These are phyloP conservation scores for Metschnikowia shivogae DNA, from an alignment of 805 yeast species.

Conservation along the genomic window DNA sequence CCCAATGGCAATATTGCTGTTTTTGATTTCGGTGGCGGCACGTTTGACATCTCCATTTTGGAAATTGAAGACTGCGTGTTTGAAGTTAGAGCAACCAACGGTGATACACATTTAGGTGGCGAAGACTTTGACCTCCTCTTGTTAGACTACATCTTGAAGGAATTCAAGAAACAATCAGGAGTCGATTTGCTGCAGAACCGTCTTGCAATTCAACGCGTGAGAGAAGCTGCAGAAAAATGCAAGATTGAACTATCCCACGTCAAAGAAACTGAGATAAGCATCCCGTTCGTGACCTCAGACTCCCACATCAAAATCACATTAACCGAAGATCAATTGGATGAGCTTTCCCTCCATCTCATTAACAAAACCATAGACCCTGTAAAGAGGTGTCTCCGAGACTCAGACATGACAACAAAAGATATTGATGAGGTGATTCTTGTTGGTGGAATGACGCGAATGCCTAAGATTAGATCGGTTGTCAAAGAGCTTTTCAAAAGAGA, in stretches of 20 bases:
- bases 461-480: conserved; percentile 64
- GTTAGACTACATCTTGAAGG: conserved; percentile 51
- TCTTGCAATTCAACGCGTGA: conserved; percentile 65
- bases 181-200: conserved; percentile 49
- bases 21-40: conserved; percentile 82
- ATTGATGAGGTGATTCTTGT: conserved; percentile 73
- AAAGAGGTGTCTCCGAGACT: conserved; percentile 69
- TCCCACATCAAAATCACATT: conserved; percentile 56
- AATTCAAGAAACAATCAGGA: conserved; percentile 50
- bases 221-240: conserved; percentile 75
- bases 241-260: conserved; percentile 74
- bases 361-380: conserved; percentile 70
- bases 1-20: conserved; percentile 53
- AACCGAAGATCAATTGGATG: conserved; percentile 66
- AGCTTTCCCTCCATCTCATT: conserved; percentile 61
- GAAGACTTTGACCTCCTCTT: conserved; percentile 77
- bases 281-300: conserved; percentile 65
- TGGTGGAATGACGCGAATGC: conserved; percentile 93
- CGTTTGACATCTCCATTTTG: conserved; percentile 74
- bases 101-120: conserved; percentile 83
- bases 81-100: conserved; percentile 79
- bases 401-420: conserved; percentile 59
- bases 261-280: conserved; percentile 53
- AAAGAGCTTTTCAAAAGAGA: conserved; percentile 53
- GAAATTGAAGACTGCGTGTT: conserved; percentile 79